A percentile compares a stretch with the other conserved stretches of the same genome.
These are phyloP conservation scores for Exophiala lecanii-corni DNA, from an alignment of 2,329 filamentous ascomycete species.

Conservation along the genomic window DNA sequence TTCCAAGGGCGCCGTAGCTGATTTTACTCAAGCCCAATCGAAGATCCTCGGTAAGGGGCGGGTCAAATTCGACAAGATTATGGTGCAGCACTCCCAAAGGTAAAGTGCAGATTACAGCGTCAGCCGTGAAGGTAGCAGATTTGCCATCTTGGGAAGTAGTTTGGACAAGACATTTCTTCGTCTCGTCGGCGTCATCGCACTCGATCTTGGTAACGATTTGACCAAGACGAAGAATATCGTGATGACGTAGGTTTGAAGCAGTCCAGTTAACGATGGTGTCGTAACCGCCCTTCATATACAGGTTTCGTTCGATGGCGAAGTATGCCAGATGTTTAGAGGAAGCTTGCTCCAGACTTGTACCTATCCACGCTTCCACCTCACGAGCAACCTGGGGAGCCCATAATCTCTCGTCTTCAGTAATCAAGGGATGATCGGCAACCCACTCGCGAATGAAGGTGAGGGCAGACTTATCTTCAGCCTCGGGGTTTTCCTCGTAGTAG, in stretches of 20 bases:
- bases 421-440: slow-evolving; percentile 38
- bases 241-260: slow-evolving; percentile 34
- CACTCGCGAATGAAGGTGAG: slow-evolving; percentile 40
- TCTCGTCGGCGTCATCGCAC: slow-evolving; percentile 33
- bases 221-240: slow-evolving; percentile 35
- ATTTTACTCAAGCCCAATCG: slow-evolving; percentile 35
- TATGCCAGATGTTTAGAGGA: slow-evolving; percentile 42
- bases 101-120: slow-evolving; percentile 38
- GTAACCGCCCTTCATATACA: slow-evolving; percentile 46
- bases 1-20: slow-evolving; percentile 41
- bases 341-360: slow-evolving; percentile 39
- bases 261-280: slow-evolving; percentile 42
- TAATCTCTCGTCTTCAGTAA: slow-evolving; percentile 39
- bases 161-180: slow-evolving; percentile 21
- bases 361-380: slow-evolving; percentile 43
- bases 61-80: slow-evolving; percentile 38
- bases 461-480: slow-evolving; percentile 38
- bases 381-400: slow-evolving; percentile 43
- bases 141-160: slow-evolving; percentile 22
- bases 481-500: slow-evolving; percentile 39
- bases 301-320: slow-evolving; percentile 41
- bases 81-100: slow-evolving; percentile 39
- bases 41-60: slow-evolving; percentile 35
- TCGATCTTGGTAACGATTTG: slow-evolving; percentile 37
- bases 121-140: slow-evolving; percentile 27